Evolutionary conservation across 2,329 filamentous ascomycete species (phyloP).

Genomic region (Aspergillus aculeatinus): DNA sequence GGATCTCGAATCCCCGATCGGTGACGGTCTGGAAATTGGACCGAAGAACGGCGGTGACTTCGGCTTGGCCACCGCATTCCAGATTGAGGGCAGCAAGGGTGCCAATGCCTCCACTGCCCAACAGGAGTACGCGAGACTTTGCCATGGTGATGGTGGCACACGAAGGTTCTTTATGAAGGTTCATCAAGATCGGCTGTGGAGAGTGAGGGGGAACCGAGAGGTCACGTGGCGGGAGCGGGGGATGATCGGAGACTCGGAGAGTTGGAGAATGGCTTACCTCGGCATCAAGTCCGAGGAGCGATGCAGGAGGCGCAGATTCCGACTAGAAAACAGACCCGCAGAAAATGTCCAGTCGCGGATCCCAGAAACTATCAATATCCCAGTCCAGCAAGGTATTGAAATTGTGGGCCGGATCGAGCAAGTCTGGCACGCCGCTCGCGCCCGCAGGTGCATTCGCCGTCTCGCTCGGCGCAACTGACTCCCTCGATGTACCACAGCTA

Average conservation of each 20-base stretch:
- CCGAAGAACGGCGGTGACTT: conserved; percentile 55
- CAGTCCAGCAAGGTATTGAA: background rate
- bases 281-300: no score
- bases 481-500: background rate
- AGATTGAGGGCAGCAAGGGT: conserved; percentile 58
- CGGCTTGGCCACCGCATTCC: conserved; percentile 51
- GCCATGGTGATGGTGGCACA: background rate
- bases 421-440: background rate
- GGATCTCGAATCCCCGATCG: conserved; percentile 53
- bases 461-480: background rate
- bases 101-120: conserved; percentile 58
- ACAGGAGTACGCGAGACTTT: conserved; percentile 50
- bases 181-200: background rate
- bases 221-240: no score
- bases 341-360: background rate
- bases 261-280: no score
- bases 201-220: background rate
- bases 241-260: no score
- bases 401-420: background rate
- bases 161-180: no score
- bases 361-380: background rate
- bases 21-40: conserved; percentile 55
- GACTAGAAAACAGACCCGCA: background rate
- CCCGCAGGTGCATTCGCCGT: background rate
- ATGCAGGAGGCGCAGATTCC: no score